Evolutionary conservation across 257 asterid genomes (phyloP).

Genomic region (Ballota nigra): DNA sequence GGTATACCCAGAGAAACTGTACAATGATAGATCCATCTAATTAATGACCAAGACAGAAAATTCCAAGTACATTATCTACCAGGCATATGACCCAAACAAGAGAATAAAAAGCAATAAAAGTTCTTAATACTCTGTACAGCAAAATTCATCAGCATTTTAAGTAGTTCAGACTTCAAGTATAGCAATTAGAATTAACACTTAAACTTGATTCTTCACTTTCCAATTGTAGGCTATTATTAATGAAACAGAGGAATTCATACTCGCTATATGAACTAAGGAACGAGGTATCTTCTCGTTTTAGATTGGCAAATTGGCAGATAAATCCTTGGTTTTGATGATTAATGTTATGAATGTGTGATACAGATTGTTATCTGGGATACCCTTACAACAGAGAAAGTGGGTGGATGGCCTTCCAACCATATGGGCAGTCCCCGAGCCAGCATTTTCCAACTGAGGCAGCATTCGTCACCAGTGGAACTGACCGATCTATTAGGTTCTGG

Average conservation of each 20-base stretch:
- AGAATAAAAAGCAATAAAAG: too few relatives aligned
- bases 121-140: too few relatives aligned
- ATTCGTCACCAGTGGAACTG: constrained; percentile 69
- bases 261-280: constrained; percentile 58
- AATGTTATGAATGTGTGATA: constrained; percentile 11
- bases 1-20: too few relatives aligned
- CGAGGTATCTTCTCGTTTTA: constrained; percentile 42
- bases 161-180: neutral
- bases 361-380: constrained; percentile 86
- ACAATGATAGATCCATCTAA: too few relatives aligned
- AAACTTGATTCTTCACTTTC: neutral
- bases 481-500: constrained; percentile 73
- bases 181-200: neutral
- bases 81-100: too few relatives aligned
- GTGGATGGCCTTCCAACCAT: constrained; percentile 79
- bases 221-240: constrained; percentile 66
- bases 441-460: constrained; percentile 71
- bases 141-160: too few relatives aligned
- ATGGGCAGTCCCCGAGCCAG: constrained; percentile 76
- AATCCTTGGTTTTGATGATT: neutral
- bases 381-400: constrained; percentile 67
- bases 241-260: constrained; percentile 69
- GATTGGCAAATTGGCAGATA: neutral
- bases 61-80: too few relatives aligned
- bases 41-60: too few relatives aligned